phyloP scores from a whole-genome alignment of 495 filamentous ascomycete genomes.

The Trichoderma reesei region DNA sequence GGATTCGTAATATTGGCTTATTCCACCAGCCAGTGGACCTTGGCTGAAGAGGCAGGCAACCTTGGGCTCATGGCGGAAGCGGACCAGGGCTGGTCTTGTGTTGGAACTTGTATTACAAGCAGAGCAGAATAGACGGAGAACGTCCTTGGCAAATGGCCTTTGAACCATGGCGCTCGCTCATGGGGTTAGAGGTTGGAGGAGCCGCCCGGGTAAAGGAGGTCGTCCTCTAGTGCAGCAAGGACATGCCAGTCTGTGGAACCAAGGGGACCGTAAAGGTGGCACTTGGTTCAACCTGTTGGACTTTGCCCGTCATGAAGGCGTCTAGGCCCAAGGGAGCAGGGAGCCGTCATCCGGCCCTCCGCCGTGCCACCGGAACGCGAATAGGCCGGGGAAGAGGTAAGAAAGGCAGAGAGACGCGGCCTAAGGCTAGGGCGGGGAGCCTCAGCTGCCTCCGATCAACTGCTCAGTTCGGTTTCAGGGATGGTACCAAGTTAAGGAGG shows the following conservation, averaged over 20 bases:
- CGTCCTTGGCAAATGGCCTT: neutral
- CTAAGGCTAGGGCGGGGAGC: constrained; percentile 1
- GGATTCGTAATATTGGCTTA: neutral
- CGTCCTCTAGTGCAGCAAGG: neutral
- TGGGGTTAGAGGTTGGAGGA: neutral
- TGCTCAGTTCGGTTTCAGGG: neutral
- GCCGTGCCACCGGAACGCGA: constrained; percentile 3
- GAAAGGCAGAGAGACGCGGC: neutral
- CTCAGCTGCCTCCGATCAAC: constrained; percentile 7
- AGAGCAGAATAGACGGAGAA: too few relatives aligned
- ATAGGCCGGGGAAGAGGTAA: neutral
- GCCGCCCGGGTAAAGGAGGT: constrained; percentile 1
- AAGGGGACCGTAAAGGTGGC: neutral
- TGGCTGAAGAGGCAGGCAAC: neutral
- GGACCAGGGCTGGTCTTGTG: neutral
- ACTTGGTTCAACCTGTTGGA: neutral
- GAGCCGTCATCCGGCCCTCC: constrained; percentile 1
- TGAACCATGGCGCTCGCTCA: neutral
- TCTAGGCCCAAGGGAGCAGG: constrained; percentile 4
- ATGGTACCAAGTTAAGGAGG: neutral
- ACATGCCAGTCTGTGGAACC: neutral
- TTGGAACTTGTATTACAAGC: neutral
- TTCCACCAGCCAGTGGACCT: neutral
- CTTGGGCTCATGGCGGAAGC: neutral
- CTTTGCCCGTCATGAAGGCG: neutral